Base-by-base conservation (phyloP, 257 asterid species). In the Primulina tabacum region DNA sequence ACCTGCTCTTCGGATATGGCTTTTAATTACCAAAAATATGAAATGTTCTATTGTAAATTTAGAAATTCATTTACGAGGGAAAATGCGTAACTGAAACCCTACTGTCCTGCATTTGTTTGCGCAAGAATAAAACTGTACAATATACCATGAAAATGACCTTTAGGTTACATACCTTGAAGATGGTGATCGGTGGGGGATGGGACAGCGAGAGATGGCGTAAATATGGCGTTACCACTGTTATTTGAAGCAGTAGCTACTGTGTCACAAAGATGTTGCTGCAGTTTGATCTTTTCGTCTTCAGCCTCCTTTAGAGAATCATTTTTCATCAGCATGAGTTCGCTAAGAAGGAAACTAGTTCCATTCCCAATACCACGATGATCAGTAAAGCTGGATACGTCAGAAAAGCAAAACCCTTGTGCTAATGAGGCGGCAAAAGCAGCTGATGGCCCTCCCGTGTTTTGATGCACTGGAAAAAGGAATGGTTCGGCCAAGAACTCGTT, bases 271-370 rank as follows among this genome's bases (percentile, higher is more conserved):
- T 62, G 73, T 18, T 77, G 79, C 56, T 78, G 88, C 12, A 74
- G 68, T 62, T 83, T 80, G 75, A 82, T 77, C 79, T 80, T 85
- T 52, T 43, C 53, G 5, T 83, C 85, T 7, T 73, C 83, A 2
- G 62, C 62, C 64, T 82, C 86, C 64, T 67, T 82, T 3, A 80
- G 73, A n/a, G 82, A 74, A 71, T 78, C 73, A 30, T 78, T 73
- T 65, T 80, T 81, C 88, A 82, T 83, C 69, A 80, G 74, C 90
- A 84, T 79, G 57, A 86, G 78, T 32, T 87, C 96, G 71, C 85
- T 85, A 0, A 86, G 72, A 0, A 86, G 67, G 8, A 81, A 79
- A 32, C 69, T 71, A 11, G 86, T 67, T 53, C 83, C 78, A 73
- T 63, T 71, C 33, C 74, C 71, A 11, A 62, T 68, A 8, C 53